Percentiles rank a stretch among this genome's conserved stretches.
Conservation (phyloP, 2,329 filamentous ascomycete genomes). For the Colletotrichum acutatum region DNA sequence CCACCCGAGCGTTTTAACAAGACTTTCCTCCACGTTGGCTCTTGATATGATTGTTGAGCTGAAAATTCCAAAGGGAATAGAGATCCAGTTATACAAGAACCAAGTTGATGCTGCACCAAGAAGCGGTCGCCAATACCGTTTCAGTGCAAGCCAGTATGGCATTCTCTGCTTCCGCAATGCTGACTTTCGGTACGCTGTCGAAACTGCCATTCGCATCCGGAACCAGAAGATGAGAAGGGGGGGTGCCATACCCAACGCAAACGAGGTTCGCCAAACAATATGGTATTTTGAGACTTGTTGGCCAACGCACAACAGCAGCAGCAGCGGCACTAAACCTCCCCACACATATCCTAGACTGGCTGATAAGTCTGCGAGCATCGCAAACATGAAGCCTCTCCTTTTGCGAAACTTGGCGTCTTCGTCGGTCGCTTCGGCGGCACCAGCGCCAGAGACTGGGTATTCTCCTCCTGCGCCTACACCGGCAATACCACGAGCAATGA, state of each 20-base stretch:
- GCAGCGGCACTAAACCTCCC: slow-evolving; percentile 59
- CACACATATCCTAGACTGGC: slow-evolving; percentile 62
- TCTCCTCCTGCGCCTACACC: slow-evolving; percentile 60
- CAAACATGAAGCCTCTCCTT: slow-evolving; percentile 65
- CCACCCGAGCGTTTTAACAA: slow-evolving; percentile 56
- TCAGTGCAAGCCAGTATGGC: slow-evolving; percentile 59
- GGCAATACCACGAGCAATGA: slow-evolving; percentile 52
- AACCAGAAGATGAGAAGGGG: slow-evolving; percentile 64
- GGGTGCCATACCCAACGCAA: slow-evolving; percentile 61
- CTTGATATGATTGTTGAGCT: slow-evolving; percentile 61
- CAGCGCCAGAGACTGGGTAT: slow-evolving; percentile 62
- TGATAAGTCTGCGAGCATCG: slow-evolving; percentile 64
- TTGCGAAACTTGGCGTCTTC: slow-evolving; percentile 56
- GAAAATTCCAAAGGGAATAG: slow-evolving; percentile 66
- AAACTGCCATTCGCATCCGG: slow-evolving; percentile 61
- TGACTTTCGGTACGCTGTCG: slow-evolving; percentile 58
- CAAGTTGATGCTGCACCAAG: slow-evolving; percentile 59
- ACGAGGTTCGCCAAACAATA: slow-evolving; percentile 61
- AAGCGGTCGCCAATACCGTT: slow-evolving; percentile 60
- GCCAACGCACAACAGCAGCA: slow-evolving; percentile 61
- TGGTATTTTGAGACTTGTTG: slow-evolving; percentile 52
- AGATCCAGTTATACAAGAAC: slow-evolving; percentile 66
- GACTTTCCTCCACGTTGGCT: slow-evolving; percentile 52
- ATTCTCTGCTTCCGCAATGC: slow-evolving; percentile 56
- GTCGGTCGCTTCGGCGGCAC: slow-evolving; percentile 64